These are phyloP conservation scores for Sporisorium scitamineum DNA, from an alignment of 1,284 basidiomycete genomes.

Conservation along the genomic window DNA sequence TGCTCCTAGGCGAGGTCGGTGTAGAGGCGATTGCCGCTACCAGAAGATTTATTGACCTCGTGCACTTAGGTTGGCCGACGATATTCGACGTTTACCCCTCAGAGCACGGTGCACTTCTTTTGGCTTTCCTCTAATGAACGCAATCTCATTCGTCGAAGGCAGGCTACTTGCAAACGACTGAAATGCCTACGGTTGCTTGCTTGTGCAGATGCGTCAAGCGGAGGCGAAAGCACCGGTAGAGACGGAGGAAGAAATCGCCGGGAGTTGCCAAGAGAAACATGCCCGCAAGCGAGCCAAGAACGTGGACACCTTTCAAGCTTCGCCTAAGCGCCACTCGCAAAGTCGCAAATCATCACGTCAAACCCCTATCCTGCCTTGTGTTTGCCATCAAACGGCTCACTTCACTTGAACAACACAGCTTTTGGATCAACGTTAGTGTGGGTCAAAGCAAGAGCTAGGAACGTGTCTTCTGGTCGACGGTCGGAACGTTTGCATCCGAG, in stretches of 20 bases:
- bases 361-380: neutral
- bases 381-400: too few species aligned
- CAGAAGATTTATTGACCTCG: neutral
- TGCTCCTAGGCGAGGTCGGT: neutral
- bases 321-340: neutral
- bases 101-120: constrained; percentile 1
- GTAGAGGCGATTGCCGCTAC: neutral
- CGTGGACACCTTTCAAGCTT: constrained; percentile 33
- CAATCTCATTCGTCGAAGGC: constrained; percentile 9
- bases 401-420: neutral
- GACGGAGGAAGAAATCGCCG: neutral
- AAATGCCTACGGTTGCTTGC: neutral
- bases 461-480: constrained; percentile 14
- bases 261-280: constrained; percentile 13
- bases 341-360: neutral
- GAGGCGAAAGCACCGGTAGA: neutral
- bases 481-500: constrained; percentile 18
- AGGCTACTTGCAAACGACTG: neutral
- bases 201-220: neutral
- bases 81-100: neutral
- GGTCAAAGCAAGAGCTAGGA: constrained; percentile 11
- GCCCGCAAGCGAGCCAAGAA: constrained; percentile 34
- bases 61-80: neutral
- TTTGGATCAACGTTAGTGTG: neutral
- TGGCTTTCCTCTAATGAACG: constrained; percentile 2